Conservation (phyloP, 352 stramenopile genomes). For the Globisporangium perplexum region DNA sequence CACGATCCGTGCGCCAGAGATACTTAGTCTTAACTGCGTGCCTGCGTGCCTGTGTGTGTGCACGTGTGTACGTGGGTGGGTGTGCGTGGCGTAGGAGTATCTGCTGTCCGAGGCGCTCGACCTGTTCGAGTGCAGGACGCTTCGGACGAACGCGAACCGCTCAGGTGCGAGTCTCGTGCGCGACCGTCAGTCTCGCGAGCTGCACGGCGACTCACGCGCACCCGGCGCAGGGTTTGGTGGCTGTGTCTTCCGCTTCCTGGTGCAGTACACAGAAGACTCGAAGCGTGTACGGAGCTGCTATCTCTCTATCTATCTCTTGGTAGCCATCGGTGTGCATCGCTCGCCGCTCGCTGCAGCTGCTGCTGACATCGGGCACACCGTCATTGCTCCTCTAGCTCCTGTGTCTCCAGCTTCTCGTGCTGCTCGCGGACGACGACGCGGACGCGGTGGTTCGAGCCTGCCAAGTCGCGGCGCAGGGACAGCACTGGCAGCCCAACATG, state of each 20-base stretch:
- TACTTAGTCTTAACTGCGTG: no score
- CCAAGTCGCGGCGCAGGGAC: slow-evolving; percentile 57
- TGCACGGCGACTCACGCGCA: slow-evolving; percentile 1
- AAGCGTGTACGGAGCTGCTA: slow-evolving; percentile 38
- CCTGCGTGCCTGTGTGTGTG: no score
- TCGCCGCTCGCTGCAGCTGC: background rate
- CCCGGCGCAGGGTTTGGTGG: slow-evolving; percentile 36
- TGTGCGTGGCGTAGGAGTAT: slow-evolving; percentile 29
- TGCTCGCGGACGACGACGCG: slow-evolving; percentile 47
- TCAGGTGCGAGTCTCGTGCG: slow-evolving; percentile 23
- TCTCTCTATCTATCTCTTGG: background rate
- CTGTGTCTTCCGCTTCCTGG: slow-evolving; percentile 55
- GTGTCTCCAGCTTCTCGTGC: slow-evolving; percentile 46
- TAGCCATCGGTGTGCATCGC: background rate
- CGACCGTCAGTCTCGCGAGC: no score
- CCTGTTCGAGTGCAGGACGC: slow-evolving; percentile 34
- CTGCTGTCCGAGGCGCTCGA: slow-evolving; percentile 51
- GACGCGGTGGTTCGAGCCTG: slow-evolving; percentile 42
- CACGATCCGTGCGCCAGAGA: no score
- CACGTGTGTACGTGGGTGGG: no score
- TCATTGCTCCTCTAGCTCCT: slow-evolving; percentile 25
- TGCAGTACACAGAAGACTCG: slow-evolving; percentile 35
- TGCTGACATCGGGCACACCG: background rate
- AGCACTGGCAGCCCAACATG: slow-evolving; percentile 73
- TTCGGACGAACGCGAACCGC: slow-evolving; percentile 40